Percentiles rank a stretch among this genome's conserved stretches.
phyloP scores from a whole-genome alignment of 768 basidiomycete genomes.

The Russula earlei region DNA sequence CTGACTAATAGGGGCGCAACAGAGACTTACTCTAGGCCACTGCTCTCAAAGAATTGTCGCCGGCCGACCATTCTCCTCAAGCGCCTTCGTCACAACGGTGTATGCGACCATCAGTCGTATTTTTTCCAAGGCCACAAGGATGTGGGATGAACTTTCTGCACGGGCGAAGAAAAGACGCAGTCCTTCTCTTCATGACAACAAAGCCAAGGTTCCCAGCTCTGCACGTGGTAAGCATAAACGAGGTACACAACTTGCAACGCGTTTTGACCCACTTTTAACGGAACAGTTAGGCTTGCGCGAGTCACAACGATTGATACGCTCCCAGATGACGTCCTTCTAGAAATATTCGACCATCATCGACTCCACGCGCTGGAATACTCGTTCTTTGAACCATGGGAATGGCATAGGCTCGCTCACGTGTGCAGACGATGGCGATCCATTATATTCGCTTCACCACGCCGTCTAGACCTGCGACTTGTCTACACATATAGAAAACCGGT shows the following conservation, averaged over 20 bases:
- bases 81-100: not conserved
- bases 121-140: conserved; percentile 2
- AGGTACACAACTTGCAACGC: not conserved
- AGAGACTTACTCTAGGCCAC: not conserved
- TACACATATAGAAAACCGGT: conserved; percentile 12
- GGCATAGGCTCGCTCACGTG: conserved; percentile 14
- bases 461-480: conserved; percentile 7
- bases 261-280: not conserved
- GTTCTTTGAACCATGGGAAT: conserved; percentile 8
- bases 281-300: not conserved
- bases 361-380: not conserved
- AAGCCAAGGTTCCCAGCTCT: not conserved
- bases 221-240: not conserved
- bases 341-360: conserved; percentile 10
- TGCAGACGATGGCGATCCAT: conserved; percentile 8
- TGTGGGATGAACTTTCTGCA: not conserved
- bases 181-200: not conserved
- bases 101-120: conserved; percentile 1
- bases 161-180: not conserved
- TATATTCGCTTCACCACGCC: conserved; percentile 7
- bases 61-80: not conserved
- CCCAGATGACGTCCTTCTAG: conserved; percentile 11
- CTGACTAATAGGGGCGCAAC: not conserved
- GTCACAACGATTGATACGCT: not conserved
- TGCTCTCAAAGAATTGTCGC: not conserved